These are phyloP conservation scores for Paraphaeosphaeria sporulosa DNA, from an alignment of 2,329 filamentous ascomycete genomes.

Conservation along the genomic window DNA sequence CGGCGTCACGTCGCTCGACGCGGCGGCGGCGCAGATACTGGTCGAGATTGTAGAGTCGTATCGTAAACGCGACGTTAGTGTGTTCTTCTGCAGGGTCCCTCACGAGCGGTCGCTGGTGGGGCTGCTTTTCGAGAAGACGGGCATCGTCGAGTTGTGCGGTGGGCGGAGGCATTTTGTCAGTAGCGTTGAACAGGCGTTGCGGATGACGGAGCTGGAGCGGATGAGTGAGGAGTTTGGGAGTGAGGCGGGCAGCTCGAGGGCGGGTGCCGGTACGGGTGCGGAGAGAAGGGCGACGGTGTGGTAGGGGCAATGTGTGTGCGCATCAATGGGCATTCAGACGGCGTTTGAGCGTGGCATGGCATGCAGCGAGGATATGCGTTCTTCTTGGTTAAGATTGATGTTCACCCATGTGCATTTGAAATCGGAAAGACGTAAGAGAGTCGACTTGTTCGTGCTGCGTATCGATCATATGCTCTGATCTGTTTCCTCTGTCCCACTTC, in stretches of 20 bases:
- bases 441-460: too few relatives aligned
- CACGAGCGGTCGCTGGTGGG: constrained; percentile 66
- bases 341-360: neutral
- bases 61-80: constrained; percentile 74
- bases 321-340: neutral
- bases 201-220: constrained; percentile 77
- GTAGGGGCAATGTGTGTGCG: neutral
- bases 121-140: constrained; percentile 75
- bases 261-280: neutral
- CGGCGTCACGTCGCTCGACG: constrained; percentile 94
- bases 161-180: constrained; percentile 80
- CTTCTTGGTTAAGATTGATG: neutral
- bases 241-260: constrained; percentile 34
- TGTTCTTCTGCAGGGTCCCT: constrained; percentile 74
- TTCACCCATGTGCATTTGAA: neutral
- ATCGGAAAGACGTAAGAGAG: too few relatives aligned
- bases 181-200: constrained; percentile 84
- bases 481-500: too few relatives aligned
- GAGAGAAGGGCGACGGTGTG: neutral
- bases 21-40: constrained; percentile 89
- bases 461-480: too few relatives aligned
- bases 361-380: neutral
- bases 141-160: constrained; percentile 84
- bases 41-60: constrained; percentile 87
- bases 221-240: constrained; percentile 48